These are phyloP conservation scores for Vicia villosa DNA, from an alignment of 306 rosid genomes.

Conservation along the genomic window DNA sequence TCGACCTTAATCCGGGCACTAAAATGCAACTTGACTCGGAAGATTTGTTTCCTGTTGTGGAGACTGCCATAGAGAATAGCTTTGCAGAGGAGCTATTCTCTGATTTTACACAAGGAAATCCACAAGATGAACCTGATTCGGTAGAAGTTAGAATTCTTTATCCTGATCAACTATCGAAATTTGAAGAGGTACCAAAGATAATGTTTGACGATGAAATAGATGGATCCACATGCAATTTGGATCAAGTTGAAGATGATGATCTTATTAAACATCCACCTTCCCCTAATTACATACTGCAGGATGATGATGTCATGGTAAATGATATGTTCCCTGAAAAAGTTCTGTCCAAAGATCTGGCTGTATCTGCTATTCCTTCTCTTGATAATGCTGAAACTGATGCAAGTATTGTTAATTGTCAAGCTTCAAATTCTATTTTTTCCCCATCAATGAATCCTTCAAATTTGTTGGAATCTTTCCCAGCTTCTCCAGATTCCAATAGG, in stretches of 20 bases:
- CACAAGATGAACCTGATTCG: conserved; percentile 46
- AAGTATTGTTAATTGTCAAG: conserved; percentile 30
- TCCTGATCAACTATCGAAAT: conserved; percentile 34
- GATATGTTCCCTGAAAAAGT: conserved; percentile 33
- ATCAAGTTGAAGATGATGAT: conserved; percentile 41
- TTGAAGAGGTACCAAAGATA: conserved; percentile 44
- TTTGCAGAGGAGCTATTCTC: conserved; percentile 38
- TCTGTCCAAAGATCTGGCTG: conserved; percentile 31
- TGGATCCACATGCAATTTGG: conserved; percentile 39
- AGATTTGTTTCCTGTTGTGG: conserved; percentile 40
- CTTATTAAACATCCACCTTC: conserved; percentile 41
- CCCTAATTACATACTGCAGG: conserved; percentile 34
- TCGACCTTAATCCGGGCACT: conserved; percentile 36
- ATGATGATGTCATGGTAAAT: conserved; percentile 35
- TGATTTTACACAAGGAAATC: conserved; percentile 32
- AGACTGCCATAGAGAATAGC: conserved; percentile 39
- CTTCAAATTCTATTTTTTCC: conserved; percentile 42
- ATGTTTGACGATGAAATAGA: conserved; percentile 42
- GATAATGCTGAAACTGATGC: conserved; percentile 32
- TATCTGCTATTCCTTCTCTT: conserved; percentile 27
- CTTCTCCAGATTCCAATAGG: conserved; percentile 37
- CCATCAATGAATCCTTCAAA: conserved; percentile 38
- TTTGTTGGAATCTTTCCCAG: conserved; percentile 41
- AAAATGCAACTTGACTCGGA: conserved; percentile 44
- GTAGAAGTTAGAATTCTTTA: conserved; percentile 38